A percentile compares a stretch with the other conserved stretches of the same genome.
Conservation (phyloP, 805 yeast genomes). For the Ogataea henricii region DNA sequence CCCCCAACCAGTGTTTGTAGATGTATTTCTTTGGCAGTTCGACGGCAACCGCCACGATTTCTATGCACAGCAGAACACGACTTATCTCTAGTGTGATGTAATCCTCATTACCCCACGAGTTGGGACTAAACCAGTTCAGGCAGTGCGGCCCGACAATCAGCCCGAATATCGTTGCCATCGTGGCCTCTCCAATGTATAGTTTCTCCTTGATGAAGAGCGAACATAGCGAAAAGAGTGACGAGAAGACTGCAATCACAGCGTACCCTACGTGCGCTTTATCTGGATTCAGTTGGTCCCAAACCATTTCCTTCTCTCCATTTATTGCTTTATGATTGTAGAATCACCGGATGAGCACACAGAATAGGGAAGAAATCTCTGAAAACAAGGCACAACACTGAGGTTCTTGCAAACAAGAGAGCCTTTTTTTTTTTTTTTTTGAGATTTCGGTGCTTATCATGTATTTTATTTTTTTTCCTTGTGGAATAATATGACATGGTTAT, state of each 20-base stretch:
- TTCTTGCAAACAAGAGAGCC: background rate
- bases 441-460: constrained; percentile 1
- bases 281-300: constrained; percentile 36
- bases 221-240: constrained; percentile 56
- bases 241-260: constrained; percentile 63
- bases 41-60: constrained; percentile 71
- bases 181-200: constrained; percentile 65
- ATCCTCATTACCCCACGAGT: constrained; percentile 57
- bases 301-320: constrained; percentile 23
- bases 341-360: background rate
- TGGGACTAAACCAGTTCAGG: constrained; percentile 57
- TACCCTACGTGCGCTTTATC: constrained; percentile 43
- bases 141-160: constrained; percentile 61
- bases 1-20: constrained; percentile 57
- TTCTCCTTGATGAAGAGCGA: constrained; percentile 62
- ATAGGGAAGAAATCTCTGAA: too few species aligned
- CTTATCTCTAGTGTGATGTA: constrained; percentile 59
- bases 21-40: constrained; percentile 71
- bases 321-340: too few species aligned
- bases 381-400: background rate
- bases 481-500: too few species aligned
- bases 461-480: too few species aligned
- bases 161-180: constrained; percentile 66
- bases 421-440: background rate
- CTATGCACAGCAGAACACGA: constrained; percentile 66